A percentile compares a stretch with the other conserved stretches of the same genome.
Evolutionary conservation across 129 eudicot genomes (phyloP).

Genomic region (Calendula officinalis): DNA sequence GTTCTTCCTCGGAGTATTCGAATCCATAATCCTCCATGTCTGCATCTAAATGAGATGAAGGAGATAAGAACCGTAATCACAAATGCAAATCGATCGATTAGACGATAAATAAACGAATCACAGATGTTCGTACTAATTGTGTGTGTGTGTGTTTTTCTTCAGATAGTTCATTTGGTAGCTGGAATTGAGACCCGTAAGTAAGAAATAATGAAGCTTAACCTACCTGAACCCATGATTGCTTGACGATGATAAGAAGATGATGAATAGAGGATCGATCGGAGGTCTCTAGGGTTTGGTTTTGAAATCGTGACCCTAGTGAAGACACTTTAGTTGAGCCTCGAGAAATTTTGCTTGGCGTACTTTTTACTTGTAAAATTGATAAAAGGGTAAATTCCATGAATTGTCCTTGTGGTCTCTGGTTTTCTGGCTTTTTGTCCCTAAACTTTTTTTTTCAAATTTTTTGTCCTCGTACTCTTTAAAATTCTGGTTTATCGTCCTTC

Average conservation of each 20-base stretch:
- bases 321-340: not conserved
- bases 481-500: too few relatives aligned
- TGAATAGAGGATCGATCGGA: slow-evolving; percentile 22
- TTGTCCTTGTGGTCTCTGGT: too few relatives aligned
- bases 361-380: not conserved
- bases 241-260: slow-evolving; percentile 16
- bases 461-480: too few relatives aligned
- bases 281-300: slow-evolving; percentile 31
- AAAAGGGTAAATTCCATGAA: too few relatives aligned
- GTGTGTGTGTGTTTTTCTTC: slow-evolving; percentile 7
- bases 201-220: not conserved
- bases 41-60: slow-evolving; percentile 52
- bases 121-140: not conserved
- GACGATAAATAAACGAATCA: not conserved
- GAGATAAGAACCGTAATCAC: not conserved
- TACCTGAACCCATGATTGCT: slow-evolving; percentile 57
- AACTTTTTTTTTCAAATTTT: too few relatives aligned
- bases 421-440: too few relatives aligned
- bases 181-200: not conserved
- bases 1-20: slow-evolving; percentile 95
- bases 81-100: not conserved
- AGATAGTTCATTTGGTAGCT: not conserved
- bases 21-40: slow-evolving; percentile 99
- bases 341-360: not conserved
- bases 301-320: not conserved